Evolutionary conservation across 2,329 filamentous ascomycete species (phyloP).

Genomic region (Leptographium flavum): DNA sequence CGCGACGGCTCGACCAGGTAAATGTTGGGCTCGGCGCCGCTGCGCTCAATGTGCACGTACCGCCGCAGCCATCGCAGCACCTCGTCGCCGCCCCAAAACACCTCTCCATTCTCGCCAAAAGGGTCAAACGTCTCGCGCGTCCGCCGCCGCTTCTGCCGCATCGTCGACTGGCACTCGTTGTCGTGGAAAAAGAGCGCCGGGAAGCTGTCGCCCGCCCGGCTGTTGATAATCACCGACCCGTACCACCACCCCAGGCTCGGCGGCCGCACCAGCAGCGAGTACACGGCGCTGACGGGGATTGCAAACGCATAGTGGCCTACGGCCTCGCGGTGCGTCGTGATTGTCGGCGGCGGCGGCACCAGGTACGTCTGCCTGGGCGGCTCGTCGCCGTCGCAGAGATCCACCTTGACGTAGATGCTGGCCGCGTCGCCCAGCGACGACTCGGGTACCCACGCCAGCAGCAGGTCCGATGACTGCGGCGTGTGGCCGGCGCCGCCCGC

Average conservation of each 20-base stretch:
- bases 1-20: conserved; percentile 79
- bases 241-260: conserved; percentile 98
- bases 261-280: conserved; percentile 77
- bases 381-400: conserved; percentile 66
- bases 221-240: conserved; percentile 88
- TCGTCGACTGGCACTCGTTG: conserved; percentile 89
- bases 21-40: conserved; percentile 73
- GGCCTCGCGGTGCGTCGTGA: conserved; percentile 57
- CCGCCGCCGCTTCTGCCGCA: conserved; percentile 79
- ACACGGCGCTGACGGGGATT: conserved; percentile 78
- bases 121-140: conserved; percentile 79
- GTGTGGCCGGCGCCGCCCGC: conserved; percentile 22
- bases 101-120: conserved; percentile 67
- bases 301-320: conserved; percentile 81
- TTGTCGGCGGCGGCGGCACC: conserved; percentile 79
- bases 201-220: conserved; percentile 78
- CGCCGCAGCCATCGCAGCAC: conserved; percentile 78
- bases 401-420: conserved; percentile 89
- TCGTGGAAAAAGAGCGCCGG: conserved; percentile 97
- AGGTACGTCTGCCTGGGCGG: conserved; percentile 79
- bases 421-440: conserved; percentile 72
- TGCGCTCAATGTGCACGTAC: conserved; percentile 73
- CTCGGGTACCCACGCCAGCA: conserved; percentile 91
- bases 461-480: conserved; percentile 53
- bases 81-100: conserved; percentile 98